Evolutionary conservation across 805 yeast species (phyloP), one percentile per base, ranked within the genome.

Genomic region (Zygosaccharomyces pseudorouxii): DNA sequence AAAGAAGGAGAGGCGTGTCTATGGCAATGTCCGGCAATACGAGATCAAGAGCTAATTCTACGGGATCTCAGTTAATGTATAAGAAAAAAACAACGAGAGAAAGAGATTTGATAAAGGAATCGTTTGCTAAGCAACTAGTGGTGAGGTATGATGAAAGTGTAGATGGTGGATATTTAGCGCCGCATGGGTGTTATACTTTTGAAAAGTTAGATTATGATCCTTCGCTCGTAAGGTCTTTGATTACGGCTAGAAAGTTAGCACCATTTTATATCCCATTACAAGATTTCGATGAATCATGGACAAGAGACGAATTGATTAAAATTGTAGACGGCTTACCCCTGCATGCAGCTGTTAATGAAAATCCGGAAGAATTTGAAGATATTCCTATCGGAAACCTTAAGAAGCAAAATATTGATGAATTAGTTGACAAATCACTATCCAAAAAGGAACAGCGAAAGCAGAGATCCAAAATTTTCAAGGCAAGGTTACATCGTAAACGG

Each of bases 141-240:
- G 88, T 86, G 2, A 71, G 76, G 52, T 77, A 67, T 57, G 73
- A 73, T 35, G 95, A 88, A 60, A 79, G 73, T 53, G 96, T 92
- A 12, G 98, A 93, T 68, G 99, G 99, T 16, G 99, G 99, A 1
- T 89, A 71, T 62, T 69, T 92, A 54, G 96, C 95, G 1, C 97
- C 98, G 0, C 87, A 79, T 67, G 97, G 97, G 1, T 86, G 86
- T 28, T 92, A 92, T 67, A 79, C 82, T 54, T 73, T 77, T 28
- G 81, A 85, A 41, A 83, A 81, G 56, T 65, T 84, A 47, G 96
- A 87, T 64, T 92, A 80, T 69, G 78, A 84, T 58, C 77, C 86
- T 12, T 78, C 77, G 12, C 72, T 84, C 3, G 97, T 93, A n/a
- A 76, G 86, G 46, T 76, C 71, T 14, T 71, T 86, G 35, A 85